Evolutionary conservation across 805 yeast species (phyloP), one percentile per base, ranked within the genome.

Genomic region (Yamadazyma sp.): DNA sequence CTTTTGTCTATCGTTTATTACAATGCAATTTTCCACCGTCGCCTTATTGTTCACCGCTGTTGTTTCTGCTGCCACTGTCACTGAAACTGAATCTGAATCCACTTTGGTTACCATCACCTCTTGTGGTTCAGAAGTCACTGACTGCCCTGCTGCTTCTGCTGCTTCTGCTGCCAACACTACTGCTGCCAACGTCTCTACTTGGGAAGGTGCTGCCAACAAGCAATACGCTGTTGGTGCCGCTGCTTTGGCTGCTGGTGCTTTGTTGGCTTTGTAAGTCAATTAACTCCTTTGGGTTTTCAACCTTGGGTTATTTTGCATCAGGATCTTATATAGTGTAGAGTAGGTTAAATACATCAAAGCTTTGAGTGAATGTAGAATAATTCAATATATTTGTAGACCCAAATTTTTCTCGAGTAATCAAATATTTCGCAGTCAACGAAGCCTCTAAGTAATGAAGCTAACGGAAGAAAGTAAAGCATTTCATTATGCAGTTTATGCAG

Each of bases 401-500:
- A 12, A 10, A 9, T 13, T 25, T 28, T 16, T 28, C 12, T 22
- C 12, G 25, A 11, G 4, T 6, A 11, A 12, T 25, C 13, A n/a
- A 12, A 4, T 18, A 17, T 25, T 32, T 24, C 28, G 36, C 36
- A 24, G 24, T 12, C 15, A 28, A 10, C n/a, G n/a, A n/a, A n/a
- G 16, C 28, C 14, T 25, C 16, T 25, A n/a, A 16, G 3, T 15
- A 12, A 52, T 52, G 53, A 57, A 49, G 29, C 37, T 62, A 14
- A 53, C 55, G 0, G 68, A 77, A 35, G 82, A 78, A 46, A 67
- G 76, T 0, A 63, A 68, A 36, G 73, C 75, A 6, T 84, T 84
- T 53, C 78, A 80, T 50, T 60, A 68, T 29, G 80, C 80, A 0
- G 88, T 82, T 0, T 85, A 78, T 50, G 61, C 68, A 4, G 60